Evolutionary conservation across 805 yeast genomes (phyloP).

Genomic region (Ogataea nakhonphanomensis): DNA sequence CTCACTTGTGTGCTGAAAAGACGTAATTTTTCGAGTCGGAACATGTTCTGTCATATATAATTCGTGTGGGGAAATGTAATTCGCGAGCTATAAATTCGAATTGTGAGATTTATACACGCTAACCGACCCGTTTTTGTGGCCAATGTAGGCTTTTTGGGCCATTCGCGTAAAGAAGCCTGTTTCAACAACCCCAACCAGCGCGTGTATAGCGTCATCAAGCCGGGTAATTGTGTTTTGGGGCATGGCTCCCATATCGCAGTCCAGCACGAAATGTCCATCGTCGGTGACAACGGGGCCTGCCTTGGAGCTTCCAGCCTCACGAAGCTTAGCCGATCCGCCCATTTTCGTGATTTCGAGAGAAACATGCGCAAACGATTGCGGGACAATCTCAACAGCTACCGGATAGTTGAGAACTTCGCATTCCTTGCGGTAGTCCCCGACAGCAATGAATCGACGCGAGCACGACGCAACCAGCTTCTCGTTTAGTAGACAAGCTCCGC

Average conservation of each 20-base stretch:
- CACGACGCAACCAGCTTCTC: conserved; percentile 91
- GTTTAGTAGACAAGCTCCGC: conserved; percentile 96
- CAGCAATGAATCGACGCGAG: conserved; percentile 74
- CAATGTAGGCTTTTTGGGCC: conserved; percentile 84
- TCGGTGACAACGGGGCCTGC: conserved; percentile 98
- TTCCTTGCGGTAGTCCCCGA: conserved; percentile 88
- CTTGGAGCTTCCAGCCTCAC: conserved; percentile 87
- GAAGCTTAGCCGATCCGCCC: conserved; percentile 64
- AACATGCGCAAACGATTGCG: conserved; percentile 77
- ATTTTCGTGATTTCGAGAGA: conserved; percentile 52
- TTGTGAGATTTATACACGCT: conserved; percentile 4
- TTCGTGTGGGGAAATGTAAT: conserved; percentile 9
- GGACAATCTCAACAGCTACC: conserved; percentile 92
- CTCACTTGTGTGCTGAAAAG: conserved; percentile 2
- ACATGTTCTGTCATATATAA: conserved; percentile 11
- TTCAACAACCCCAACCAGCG: conserved; percentile 90
- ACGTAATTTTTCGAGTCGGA: conserved; percentile 2
- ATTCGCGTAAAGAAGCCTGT: conserved; percentile 81
- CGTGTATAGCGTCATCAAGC: conserved; percentile 64
- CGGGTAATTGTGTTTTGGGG: conserved; percentile 39
- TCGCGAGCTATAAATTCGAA: not conserved
- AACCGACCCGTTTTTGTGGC: conserved; percentile 67
- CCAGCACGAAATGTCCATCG: conserved; percentile 88
- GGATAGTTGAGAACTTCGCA: conserved; percentile 83
- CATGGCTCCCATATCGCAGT: conserved; percentile 86